These are phyloP conservation scores for Vitis hybrid DNA, from an alignment of 177 flowering plant genomes.

Conservation along the genomic window DNA sequence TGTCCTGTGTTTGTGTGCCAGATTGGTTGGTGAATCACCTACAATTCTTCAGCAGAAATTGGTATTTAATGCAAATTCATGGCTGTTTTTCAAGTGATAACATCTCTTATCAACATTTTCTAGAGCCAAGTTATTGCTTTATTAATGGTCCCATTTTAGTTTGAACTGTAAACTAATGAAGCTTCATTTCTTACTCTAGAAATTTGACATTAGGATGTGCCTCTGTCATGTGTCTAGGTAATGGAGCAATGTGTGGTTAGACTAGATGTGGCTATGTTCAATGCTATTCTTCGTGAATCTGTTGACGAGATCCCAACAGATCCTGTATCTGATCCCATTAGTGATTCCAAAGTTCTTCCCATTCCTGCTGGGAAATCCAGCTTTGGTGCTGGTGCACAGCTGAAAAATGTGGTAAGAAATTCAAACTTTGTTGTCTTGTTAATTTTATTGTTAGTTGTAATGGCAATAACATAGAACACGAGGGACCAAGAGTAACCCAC, in stretches of 20 bases:
- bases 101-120: neutral
- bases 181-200: neutral
- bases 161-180: neutral
- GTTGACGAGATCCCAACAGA: slow-evolving; percentile 87
- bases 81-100: too few relatives aligned
- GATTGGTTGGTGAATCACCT: too few relatives aligned
- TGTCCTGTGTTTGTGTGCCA: too few relatives aligned
- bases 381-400: slow-evolving; percentile 92
- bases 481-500: too few relatives aligned
- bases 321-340: slow-evolving; percentile 93
- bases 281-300: slow-evolving; percentile 94
- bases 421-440: neutral
- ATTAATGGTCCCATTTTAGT: neutral
- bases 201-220: slow-evolving; percentile 1
- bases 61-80: too few relatives aligned
- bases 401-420: slow-evolving; percentile 81
- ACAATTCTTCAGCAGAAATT: too few relatives aligned
- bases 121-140: neutral
- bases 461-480: too few relatives aligned
- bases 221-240: slow-evolving; percentile 42
- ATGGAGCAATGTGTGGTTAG: slow-evolving; percentile 89
- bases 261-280: slow-evolving; percentile 97
- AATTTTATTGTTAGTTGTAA: neutral
- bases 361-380: slow-evolving; percentile 81
- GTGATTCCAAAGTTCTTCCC: slow-evolving; percentile 78